Evolutionary conservation across 2,329 filamentous ascomycete species (phyloP), one percentile per base, ranked within the genome.

Genomic region (Cryphonectria carpinicola): DNA sequence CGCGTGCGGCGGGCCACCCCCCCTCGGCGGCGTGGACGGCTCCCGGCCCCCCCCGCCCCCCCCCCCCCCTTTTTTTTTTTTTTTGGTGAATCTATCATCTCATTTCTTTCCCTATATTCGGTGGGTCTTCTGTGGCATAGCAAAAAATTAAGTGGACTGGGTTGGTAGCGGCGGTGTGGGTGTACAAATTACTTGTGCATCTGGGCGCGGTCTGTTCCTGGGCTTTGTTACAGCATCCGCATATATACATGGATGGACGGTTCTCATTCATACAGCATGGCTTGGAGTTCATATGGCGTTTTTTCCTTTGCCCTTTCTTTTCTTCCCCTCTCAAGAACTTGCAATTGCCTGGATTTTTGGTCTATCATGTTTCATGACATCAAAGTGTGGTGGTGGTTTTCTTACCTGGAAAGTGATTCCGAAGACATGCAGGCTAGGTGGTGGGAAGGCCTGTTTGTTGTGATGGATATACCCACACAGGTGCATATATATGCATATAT

Each of bases 141-240:
- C n/a, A 64, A 64, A 64, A 63, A 39, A 41, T 7, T 25, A 28
- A 63, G 61, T 19, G 41, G 61, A 64, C 11, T 46, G 37, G n/a
- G 19, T 41, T 39, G 7, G 35, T 14, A n/a, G 37, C 13, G 28
- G 32, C n/a, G 28, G 25, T 28, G 19, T 62, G 14, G 4, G 61
- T 58, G n/a, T 32, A 19, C 54, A 32, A 39, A 19, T n/a, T 62
- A 11, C 35, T 46, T 10, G 8, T 17, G 17, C 61, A 64, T 39
- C 17, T 64, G 61, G 37, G 37, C 61, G 13, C 22, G 37, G 61
- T 43, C n/a, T 46, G 8, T 64, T 28, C 17, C 22, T n/a, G 25
- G 7, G 22, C 32, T 25, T 11, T 62, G 32, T 62, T 39, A 11
- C 60, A 39, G 61, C 61, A 64, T 43, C 37, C 39, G n/a, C 41